phyloP scores from a whole-genome alignment of 148 eudicot genomes.

The Simmondsia chinensis region DNA sequence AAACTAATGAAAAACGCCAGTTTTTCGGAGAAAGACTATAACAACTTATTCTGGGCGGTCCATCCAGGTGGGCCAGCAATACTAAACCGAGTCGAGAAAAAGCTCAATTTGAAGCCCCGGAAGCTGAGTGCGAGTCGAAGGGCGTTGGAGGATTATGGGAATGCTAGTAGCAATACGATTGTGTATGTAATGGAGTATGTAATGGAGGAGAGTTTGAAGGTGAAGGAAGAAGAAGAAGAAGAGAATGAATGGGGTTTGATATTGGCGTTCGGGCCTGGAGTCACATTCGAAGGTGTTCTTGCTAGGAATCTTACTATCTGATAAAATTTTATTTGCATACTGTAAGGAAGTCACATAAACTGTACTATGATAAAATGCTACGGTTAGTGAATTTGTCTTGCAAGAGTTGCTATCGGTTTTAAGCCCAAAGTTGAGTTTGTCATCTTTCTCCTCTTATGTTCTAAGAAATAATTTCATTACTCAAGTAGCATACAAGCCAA shows the following conservation, averaged over 20 bases:
- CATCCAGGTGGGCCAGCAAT: slow-evolving; percentile 98
- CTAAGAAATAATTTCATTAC: no score
- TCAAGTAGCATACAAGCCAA: no score
- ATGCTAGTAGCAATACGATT: slow-evolving; percentile 93
- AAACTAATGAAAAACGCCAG: slow-evolving; percentile 40
- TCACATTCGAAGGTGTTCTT: slow-evolving; percentile 91
- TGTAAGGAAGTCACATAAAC: no score
- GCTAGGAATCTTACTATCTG: slow-evolving; percentile 56
- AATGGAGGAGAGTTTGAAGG: slow-evolving; percentile 44
- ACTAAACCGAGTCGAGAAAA: slow-evolving; percentile 70
- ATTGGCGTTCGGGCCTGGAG: slow-evolving; percentile 92
- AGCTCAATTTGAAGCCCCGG: slow-evolving; percentile 47
- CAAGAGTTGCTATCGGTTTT: no score
- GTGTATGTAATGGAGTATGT: slow-evolving; percentile 92
- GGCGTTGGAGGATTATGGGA: slow-evolving; percentile 82
- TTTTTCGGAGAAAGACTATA: slow-evolving; percentile 33
- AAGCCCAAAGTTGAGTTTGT: no score
- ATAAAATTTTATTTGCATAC: no score
- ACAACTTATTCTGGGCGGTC: slow-evolving; percentile 89
- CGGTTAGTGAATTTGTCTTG: no score
- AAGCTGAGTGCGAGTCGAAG: slow-evolving; percentile 67
- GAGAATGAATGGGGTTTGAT: slow-evolving; percentile 79
- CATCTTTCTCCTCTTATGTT: no score
- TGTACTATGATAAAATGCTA: no score
- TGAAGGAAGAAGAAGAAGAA: slow-evolving; percentile 16